Percentiles rank a stretch among this genome's conserved stretches.
phyloP scores from a whole-genome alignment of 768 basidiomycete genomes.

The Lyophyllum shimeji region DNA sequence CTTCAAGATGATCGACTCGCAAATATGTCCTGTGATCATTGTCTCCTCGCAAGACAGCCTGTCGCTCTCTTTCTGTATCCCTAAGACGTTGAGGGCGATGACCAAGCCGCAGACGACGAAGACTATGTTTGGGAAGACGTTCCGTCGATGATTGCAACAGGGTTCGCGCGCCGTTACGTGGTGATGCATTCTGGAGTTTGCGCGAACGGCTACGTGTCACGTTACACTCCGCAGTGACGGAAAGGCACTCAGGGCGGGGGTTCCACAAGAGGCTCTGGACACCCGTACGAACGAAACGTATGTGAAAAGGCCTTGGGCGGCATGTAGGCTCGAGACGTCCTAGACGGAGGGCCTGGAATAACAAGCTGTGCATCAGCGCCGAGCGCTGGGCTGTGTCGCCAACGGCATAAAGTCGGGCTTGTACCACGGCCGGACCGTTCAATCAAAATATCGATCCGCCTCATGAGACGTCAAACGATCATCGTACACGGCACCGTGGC shows the following conservation, averaged over 20 bases:
- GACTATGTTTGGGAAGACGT: too few species aligned
- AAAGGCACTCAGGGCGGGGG: not conserved
- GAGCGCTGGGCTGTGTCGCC: not conserved
- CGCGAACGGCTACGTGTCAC: not conserved
- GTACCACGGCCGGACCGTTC: not conserved
- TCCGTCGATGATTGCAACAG: too few species aligned
- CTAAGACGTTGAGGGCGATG: too few species aligned
- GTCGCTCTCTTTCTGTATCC: too few species aligned
- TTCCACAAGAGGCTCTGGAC: not conserved
- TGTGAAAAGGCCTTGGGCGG: not conserved
- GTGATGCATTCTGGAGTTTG: too few species aligned
- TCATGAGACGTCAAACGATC: not conserved
- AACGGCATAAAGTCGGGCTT: not conserved
- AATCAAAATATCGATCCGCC: slow-evolving; percentile 1
- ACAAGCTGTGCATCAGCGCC: not conserved
- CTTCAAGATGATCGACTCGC: too few species aligned
- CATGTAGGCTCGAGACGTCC: not conserved
- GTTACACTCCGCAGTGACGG: not conserved
- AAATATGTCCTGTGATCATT: too few species aligned
- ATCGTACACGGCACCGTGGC: not conserved
- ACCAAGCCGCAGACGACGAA: too few species aligned
- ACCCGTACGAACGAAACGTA: not conserved
- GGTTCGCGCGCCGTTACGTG: too few species aligned
- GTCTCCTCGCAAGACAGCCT: too few species aligned
- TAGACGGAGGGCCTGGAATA: not conserved